These are phyloP conservation scores for Trypanosoma cruzi DNA, from an alignment of 208 protist species.

Conservation along the genomic window DNA sequence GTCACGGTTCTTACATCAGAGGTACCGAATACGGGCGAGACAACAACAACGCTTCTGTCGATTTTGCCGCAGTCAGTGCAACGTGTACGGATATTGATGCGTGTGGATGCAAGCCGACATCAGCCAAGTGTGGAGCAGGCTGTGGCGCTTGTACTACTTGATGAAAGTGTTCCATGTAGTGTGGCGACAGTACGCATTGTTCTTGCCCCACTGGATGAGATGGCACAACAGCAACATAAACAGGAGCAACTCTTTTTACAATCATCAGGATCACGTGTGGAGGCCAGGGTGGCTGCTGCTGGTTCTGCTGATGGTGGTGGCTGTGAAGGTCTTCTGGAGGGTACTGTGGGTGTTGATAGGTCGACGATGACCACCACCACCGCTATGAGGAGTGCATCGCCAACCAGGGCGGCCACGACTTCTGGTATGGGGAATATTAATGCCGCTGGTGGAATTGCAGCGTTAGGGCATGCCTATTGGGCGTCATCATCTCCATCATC, in stretches of 20 bases:
- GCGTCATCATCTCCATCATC: background rate
- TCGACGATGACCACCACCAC: no score
- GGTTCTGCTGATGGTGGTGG: background rate
- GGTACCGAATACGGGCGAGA: background rate
- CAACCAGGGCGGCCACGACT: background rate
- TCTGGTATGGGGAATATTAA: background rate
- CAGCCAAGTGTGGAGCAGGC: slow-evolving; percentile 61
- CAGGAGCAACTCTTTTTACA: slow-evolving; percentile 12
- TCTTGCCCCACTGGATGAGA: slow-evolving; percentile 38
- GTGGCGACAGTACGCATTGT: slow-evolving; percentile 52
- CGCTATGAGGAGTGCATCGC: background rate
- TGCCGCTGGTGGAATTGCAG: background rate
- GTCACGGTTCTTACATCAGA: background rate
- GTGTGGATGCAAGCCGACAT: slow-evolving; percentile 6
- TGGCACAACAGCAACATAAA: slow-evolving; percentile 13
- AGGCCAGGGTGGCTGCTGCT: background rate
- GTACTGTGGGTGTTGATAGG: background rate
- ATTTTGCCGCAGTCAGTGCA: slow-evolving; percentile 12
- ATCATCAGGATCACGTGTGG: background rate
- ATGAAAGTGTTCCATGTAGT: slow-evolving; percentile 77
- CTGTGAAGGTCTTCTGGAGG: background rate
- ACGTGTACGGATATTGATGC: slow-evolving; percentile 23
- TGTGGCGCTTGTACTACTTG: slow-evolving; percentile 64
- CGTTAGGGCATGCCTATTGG: background rate
- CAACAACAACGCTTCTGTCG: slow-evolving; percentile 10